phyloP scores from a whole-genome alignment of 139 green algal species.

The Coelastrella sp. region DNA sequence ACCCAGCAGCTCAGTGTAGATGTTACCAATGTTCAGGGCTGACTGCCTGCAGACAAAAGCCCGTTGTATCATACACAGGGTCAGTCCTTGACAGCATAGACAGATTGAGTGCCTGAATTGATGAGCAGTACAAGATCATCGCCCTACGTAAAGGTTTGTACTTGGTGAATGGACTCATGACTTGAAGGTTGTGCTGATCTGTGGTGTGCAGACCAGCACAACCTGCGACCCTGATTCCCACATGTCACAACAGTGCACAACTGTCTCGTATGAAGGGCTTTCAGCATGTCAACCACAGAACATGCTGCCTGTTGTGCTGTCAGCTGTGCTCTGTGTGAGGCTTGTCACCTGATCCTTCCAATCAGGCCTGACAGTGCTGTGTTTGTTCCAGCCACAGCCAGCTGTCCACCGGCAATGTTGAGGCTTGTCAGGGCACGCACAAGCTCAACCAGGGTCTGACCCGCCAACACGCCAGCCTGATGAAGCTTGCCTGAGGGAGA shows the following conservation, averaged over 20 bases:
- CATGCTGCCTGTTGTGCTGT: not conserved
- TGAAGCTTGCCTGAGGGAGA: not conserved
- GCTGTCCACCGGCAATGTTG: conserved; percentile 37
- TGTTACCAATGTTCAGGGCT: not conserved
- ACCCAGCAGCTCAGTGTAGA: conserved; percentile 21
- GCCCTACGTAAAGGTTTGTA: too few species aligned
- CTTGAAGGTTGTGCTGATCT: too few species aligned
- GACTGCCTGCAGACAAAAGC: not conserved
- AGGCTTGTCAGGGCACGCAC: conserved; percentile 28
- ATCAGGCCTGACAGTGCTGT: not conserved
- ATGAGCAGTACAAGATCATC: not conserved
- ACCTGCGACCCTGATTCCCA: too few species aligned
- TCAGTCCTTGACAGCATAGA: not conserved
- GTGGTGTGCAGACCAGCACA: too few species aligned
- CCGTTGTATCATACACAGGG: not conserved
- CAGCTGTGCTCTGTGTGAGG: not conserved
- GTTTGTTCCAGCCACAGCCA: conserved; percentile 11
- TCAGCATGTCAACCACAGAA: not conserved
- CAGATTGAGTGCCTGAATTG: not conserved
- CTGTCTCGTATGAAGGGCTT: too few species aligned
- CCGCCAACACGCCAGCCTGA: not conserved
- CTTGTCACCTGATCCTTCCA: conserved; percentile 11
- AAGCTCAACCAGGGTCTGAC: conserved; percentile 17
- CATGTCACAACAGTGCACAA: too few species aligned
- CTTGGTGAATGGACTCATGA: too few species aligned